Evolutionary conservation across 345 rosid species (phyloP).

Genomic region (Rhizophora apiculata): DNA sequence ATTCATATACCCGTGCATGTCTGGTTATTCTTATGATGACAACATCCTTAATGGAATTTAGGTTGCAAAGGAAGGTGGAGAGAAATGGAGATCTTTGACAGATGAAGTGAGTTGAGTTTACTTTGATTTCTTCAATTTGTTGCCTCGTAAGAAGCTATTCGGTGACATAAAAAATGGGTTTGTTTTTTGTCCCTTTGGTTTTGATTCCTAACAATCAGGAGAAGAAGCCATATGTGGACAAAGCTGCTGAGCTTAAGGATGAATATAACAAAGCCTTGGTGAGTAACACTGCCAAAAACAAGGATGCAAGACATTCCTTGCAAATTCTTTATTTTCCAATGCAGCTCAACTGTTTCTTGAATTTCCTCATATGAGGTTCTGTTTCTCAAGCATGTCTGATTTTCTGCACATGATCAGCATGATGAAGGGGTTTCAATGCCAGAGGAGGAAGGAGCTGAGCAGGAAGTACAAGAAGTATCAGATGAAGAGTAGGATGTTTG

Average conservation of each 20-base stretch:
- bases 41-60: slow-evolving; percentile 17
- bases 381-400: background rate
- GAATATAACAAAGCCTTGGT: slow-evolving; percentile 49
- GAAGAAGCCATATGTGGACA: slow-evolving; percentile 65
- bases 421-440: slow-evolving; percentile 22
- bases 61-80: slow-evolving; percentile 85
- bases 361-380: background rate
- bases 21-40: too few relatives aligned
- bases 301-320: slow-evolving; percentile 20
- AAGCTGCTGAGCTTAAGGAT: slow-evolving; percentile 71
- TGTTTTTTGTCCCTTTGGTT: background rate
- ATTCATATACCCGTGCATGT: background rate
- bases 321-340: too few relatives aligned
- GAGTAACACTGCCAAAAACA: slow-evolving; percentile 26
- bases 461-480: slow-evolving; percentile 21
- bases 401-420: slow-evolving; percentile 35
- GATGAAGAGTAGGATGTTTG: slow-evolving; percentile 29
- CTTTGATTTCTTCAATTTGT: background rate
- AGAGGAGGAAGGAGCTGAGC: slow-evolving; percentile 33
- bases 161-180: background rate
- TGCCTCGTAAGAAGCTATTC: background rate
- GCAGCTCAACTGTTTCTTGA: background rate
- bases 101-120: slow-evolving; percentile 56
- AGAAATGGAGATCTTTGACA: slow-evolving; percentile 71
- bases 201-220: slow-evolving; percentile 38